Percentiles rank a stretch among this genome's conserved stretches.
These are phyloP conservation scores for Ophiostoma perfectum DNA, from an alignment of 2,329 filamentous ascomycete genomes.

Conservation along the genomic window DNA sequence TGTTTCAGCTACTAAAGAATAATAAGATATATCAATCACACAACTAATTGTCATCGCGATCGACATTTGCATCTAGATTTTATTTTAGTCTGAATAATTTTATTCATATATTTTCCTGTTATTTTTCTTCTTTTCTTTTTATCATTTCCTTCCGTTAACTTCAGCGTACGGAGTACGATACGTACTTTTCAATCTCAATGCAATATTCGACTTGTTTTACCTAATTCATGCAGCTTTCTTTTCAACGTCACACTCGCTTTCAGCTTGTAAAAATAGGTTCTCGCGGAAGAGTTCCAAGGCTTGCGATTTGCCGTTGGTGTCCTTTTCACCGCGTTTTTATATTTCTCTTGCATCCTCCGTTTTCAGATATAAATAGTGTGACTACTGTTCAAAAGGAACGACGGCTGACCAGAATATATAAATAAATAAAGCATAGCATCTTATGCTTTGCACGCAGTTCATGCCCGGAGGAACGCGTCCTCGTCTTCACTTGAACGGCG, in stretches of 20 bases:
- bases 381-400: not conserved
- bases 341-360: not conserved
- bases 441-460: not conserved
- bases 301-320: not conserved
- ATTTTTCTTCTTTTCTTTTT: not conserved
- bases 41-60: no score
- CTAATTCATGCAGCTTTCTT: conserved; percentile 2
- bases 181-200: not conserved
- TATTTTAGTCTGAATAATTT: no score
- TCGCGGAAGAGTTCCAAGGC: not conserved
- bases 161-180: not conserved
- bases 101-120: not conserved
- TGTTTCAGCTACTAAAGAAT: no score
- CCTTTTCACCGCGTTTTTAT: not conserved
- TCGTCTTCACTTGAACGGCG: not conserved
- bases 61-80: no score
- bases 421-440: no score
- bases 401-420: no score
- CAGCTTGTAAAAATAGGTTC: conserved; percentile 12
- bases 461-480: not conserved
- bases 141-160: not conserved
- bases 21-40: no score
- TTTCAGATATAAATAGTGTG: not conserved
- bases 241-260: conserved; percentile 7
- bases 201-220: conserved; percentile 5